Base-by-base conservation (phyloP, 805 yeast genomes). In the Yamadazyma phyllophila region DNA sequence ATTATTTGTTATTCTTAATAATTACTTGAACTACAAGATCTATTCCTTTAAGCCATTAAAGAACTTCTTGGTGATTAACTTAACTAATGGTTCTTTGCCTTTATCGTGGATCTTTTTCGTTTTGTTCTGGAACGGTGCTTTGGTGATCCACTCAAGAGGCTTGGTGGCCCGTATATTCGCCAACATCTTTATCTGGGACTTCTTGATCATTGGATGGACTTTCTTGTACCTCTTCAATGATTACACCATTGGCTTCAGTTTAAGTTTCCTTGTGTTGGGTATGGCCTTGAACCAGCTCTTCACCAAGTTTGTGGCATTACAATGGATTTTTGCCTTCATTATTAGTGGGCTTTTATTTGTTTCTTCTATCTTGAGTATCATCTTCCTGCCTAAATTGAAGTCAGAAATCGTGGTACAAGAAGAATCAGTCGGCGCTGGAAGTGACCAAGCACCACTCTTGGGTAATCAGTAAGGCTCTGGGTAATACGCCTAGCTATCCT, bases 111-210 rank as follows among this genome's bases (percentile, higher is more conserved):
- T 83, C 31, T 60, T 85, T 47, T 85, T 81, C 58, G 83, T 82
- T 17, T 60, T 88, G 32, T 85, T 87, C 71, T 88, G 96, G 96
- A 85, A 85, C 59, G 95, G 95, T 38, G 90, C 95, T 1, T 84
- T 83, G 26, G 61, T 84, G 60, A 78, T 83, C 67, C 85, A 83
- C 49, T 78, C 85, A 45, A 76, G 77, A 55, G 60, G 66, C 48
- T 62, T 84, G n/a, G 65, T 77, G 15, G 81, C 88, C 12, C 74
- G 95, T 48, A 65, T 88, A 41, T 49, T 87, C 16, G 88, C 92
- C 43, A 87, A 88, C 62, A 61, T 87, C 29, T 71, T 85, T 51
- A 78, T 88, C 57, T 88, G 96, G 96, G 83, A 80, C 60, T 83
- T 85, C 66, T 69, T 88, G 51, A 48, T 86, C 31, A 78, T 82